Evolutionary conservation across 2,329 filamentous ascomycete genomes (phyloP), one percentile per base, ranked within the genome.

Genomic region (Fusarium pilosicola): DNA sequence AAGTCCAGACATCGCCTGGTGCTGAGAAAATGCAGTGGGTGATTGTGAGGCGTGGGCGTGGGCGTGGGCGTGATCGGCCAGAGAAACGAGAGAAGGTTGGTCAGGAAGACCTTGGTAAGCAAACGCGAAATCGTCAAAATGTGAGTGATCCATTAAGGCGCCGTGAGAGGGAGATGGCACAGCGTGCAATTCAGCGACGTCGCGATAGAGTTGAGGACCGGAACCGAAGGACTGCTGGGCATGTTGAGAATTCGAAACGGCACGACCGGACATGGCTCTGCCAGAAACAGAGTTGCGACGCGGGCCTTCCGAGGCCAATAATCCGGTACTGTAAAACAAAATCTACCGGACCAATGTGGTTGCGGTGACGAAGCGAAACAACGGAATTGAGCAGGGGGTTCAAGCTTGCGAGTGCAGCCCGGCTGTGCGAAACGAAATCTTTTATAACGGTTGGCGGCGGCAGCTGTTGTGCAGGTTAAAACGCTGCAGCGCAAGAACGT

Each of bases 41-140:
- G 77, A 76, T 45, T 79, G 77, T 32, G 70, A 70, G 49, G 74
- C 75, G 71, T 78, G 77, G 68, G 82, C 81, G 71, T 78, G 77
- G 68, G 82, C 81, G 22, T 80, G 77, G 68, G 82, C 81, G 22
- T 80, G 77, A n/a, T 83, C 81, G 24, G 79, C 65, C 36, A 81
- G 76, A 70, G 70, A 79, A 65, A 79, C 80, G 75, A 87, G 85
- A 28, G 85, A 79, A 52, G 78, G 79, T 68, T 84, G 83, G 62
- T 85, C 85, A 30, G 82, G 70, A 15, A 87, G 77, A 51, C 73
- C 84, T 82, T 77, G 75, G 75, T 87, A 89, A 7, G 86, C 77
- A 74, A 89, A 90, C 28, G 85, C 81, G 75, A 89, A 90, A 70
- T 88, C 86, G 69, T 83, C 82, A 76, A 90, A 90, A 56, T 87